Evolutionary conservation across 1,139 yeast genomes (phyloP).

Genomic region (Suhomyces maxii): DNA sequence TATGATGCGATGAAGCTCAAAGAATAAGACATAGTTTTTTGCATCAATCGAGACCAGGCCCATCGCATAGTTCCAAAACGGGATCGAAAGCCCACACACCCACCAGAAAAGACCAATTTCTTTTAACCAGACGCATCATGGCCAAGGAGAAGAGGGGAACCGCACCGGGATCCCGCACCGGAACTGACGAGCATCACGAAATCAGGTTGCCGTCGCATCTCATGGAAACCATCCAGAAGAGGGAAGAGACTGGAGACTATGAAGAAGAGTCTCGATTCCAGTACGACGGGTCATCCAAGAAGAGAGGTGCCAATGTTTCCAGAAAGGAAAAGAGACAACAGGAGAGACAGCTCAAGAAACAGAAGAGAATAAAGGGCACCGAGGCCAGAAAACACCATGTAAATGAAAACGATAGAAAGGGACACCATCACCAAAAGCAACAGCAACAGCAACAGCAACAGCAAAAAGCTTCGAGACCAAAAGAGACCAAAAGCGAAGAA

Average conservation of each 20-base stretch:
- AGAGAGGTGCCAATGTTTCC: constrained; percentile 30
- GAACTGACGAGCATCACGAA: constrained; percentile 34
- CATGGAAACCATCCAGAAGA: constrained; percentile 59
- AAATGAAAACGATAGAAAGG: neutral
- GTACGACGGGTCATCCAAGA: constrained; percentile 24
- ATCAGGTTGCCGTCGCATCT: constrained; percentile 68
- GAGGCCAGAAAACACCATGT: constrained; percentile 1
- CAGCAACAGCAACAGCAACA: neutral
- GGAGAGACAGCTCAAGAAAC: constrained; percentile 54
- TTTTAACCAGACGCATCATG: constrained; percentile 1
- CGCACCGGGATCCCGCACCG: neutral
- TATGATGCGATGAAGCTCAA: neutral
- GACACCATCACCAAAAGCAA: too few species aligned
- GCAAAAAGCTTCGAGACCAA: neutral
- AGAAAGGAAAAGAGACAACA: constrained; percentile 61
- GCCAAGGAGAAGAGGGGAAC: constrained; percentile 1
- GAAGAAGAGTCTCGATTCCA: constrained; percentile 38
- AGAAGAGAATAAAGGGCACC: constrained; percentile 22
- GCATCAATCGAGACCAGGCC: neutral
- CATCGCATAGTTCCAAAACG: neutral
- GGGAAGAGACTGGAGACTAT: constrained; percentile 45
- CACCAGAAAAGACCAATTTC: neutral
- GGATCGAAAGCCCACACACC: too few species aligned
- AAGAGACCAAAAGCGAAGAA: neutral
- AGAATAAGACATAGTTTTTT: neutral